A percentile compares a stretch with the other conserved stretches of the same genome.
phyloP scores from a whole-genome alignment of 2,329 filamentous ascomycete species.

The Botrytis aclada region DNA sequence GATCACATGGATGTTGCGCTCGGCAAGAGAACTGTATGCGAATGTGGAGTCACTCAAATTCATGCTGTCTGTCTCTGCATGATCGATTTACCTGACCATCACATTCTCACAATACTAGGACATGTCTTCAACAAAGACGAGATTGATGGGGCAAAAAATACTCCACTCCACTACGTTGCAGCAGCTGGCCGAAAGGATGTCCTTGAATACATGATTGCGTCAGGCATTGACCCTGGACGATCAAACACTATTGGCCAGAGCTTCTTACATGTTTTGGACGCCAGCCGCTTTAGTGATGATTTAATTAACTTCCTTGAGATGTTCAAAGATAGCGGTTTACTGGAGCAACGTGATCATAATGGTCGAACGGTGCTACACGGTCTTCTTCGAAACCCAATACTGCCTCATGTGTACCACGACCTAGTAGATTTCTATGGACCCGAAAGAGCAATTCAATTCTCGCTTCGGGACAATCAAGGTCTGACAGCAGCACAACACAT shows the following conservation, averaged over 20 bases:
- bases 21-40: not conserved
- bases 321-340: slow-evolving; percentile 13
- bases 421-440: slow-evolving; percentile 12
- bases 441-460: slow-evolving; percentile 7
- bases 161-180: slow-evolving; percentile 16
- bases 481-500: slow-evolving; percentile 17
- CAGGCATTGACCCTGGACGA: not conserved
- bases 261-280: slow-evolving; percentile 19
- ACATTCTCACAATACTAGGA: slow-evolving; percentile 6
- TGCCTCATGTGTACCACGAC: slow-evolving; percentile 10
- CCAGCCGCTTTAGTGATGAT: slow-evolving; percentile 16
- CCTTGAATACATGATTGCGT: slow-evolving; percentile 15
- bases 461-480: slow-evolving; percentile 17
- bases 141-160: slow-evolving; percentile 16
- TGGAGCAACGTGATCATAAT: slow-evolving; percentile 19
- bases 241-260: slow-evolving; percentile 6
- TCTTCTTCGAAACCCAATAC: slow-evolving; percentile 16
- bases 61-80: slow-evolving; percentile 18
- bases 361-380: slow-evolving; percentile 15
- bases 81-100: slow-evolving; percentile 9
- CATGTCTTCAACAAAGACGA: slow-evolving; percentile 1
- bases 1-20: slow-evolving; percentile 14
- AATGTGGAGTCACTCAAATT: slow-evolving; percentile 14
- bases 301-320: slow-evolving; percentile 12
- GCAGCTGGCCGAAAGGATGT: slow-evolving; percentile 12